Base-by-base conservation (phyloP, 2,329 filamentous ascomycete genomes). In the Colletotrichum chrysophilum region DNA sequence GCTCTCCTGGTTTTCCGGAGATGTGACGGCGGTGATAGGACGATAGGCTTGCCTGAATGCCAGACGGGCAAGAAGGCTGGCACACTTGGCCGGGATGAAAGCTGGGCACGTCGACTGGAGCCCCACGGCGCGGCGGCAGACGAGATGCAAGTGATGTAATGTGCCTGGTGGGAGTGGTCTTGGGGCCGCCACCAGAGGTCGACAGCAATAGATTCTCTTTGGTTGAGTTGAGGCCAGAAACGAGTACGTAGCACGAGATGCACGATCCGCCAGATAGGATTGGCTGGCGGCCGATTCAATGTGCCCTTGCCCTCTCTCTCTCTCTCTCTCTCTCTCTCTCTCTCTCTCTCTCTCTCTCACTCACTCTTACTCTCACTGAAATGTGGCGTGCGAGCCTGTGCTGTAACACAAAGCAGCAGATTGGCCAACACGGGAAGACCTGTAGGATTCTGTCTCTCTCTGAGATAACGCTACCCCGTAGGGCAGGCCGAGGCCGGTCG, bases 141-240 rank as follows among this genome's bases (percentile, higher is more conserved):
- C 32, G 38, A 58, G 56, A 70, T 60, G 71, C 71, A 69, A 67
- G 74, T 76, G 71, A 76, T 74, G 74, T 56, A 76, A 76, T 76
- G 66, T 74, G n/a, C 60, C 71, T 76, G 66, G 43, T 48, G 43
- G 14, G 69, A 43, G 18, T 70, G 60, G 48, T 66, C 38, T 55
- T 66, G 61, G 74, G 60, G 24, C 66, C 74, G 74, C 74, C 66
- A 76, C 74, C 52, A 43, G 26, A 66, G 60, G 52, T 48, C 34
- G 73, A 72, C 28, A 38, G 34, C 43, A 24, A 64, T 26, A 24
- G 48, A 55, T 64, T 67, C 24, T 67, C 58, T 58, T 36, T 68
- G 64, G 64, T 32, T 26, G 62, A 52, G 34, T 48, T 62, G 70
- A 69, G 21, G 38, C 38, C 55, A 58, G 61, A 26, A 48, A 34